Percentiles rank a stretch among this genome's conserved stretches.
Evolutionary conservation across 768 basidiomycete species (phyloP).

Genomic region (Phaeotremella fagi): DNA sequence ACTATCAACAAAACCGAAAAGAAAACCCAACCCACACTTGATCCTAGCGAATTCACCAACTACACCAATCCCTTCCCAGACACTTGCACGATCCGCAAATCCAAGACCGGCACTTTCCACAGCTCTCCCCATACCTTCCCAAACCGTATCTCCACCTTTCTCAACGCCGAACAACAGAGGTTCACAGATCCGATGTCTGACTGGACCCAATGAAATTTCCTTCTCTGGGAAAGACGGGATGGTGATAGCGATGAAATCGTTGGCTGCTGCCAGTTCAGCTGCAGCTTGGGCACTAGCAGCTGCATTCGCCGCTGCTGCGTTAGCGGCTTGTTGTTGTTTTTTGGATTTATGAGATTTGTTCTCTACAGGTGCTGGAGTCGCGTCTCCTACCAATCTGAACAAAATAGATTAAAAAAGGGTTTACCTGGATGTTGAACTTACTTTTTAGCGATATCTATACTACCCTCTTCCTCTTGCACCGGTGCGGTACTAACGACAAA

Average conservation of each 20-base stretch:
- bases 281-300: constrained; percentile 31
- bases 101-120: constrained; percentile 30
- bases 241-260: constrained; percentile 30
- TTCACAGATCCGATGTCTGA: constrained; percentile 44
- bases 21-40: constrained; percentile 32
- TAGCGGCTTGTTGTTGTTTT: constrained; percentile 28
- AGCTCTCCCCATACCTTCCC: constrained; percentile 42
- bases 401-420: neutral
- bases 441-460: constrained; percentile 45
- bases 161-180: constrained; percentile 31
- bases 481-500: constrained; percentile 6
- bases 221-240: constrained; percentile 35
- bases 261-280: constrained; percentile 16
- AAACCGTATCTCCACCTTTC: constrained; percentile 35
- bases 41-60: constrained; percentile 43
- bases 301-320: constrained; percentile 30
- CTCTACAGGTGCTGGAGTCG: constrained; percentile 19
- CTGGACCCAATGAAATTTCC: constrained; percentile 36
- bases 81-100: constrained; percentile 19
- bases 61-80: constrained; percentile 43
- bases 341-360: constrained; percentile 36
- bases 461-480: constrained; percentile 35
- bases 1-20: neutral
- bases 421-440: constrained; percentile 11
- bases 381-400: constrained; percentile 33